Conservation (phyloP, 2,329 filamentous ascomycete species). For the Magnaporthiopsis incrustans region DNA sequence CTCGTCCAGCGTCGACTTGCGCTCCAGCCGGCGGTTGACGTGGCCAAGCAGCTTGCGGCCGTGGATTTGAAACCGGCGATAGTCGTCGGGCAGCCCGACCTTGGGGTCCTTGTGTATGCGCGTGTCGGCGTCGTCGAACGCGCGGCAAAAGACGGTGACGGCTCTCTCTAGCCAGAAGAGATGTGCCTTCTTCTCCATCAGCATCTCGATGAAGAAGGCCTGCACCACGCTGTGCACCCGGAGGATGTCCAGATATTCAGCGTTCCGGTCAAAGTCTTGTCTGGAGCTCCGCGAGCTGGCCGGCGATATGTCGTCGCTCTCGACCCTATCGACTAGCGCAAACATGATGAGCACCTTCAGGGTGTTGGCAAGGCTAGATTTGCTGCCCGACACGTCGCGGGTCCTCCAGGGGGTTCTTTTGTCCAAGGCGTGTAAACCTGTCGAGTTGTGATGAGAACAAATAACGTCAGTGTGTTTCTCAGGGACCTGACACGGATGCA, state of each 20-base stretch:
- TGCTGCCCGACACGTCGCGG: slow-evolving; percentile 26
- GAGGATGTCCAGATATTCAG: slow-evolving; percentile 41
- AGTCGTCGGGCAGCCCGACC: slow-evolving; percentile 43
- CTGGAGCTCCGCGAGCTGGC: slow-evolving; percentile 30
- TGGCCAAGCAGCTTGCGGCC: slow-evolving; percentile 37
- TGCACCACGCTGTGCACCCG: slow-evolving; percentile 44
- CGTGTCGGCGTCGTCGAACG: slow-evolving; percentile 37
- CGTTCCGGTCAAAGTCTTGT: slow-evolving; percentile 29
- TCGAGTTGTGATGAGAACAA: background rate
- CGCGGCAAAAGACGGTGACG: slow-evolving; percentile 37
- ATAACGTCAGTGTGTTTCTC: background rate
- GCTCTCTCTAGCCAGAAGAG: slow-evolving; percentile 42
- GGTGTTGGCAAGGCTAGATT: slow-evolving; percentile 35
- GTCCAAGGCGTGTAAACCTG: slow-evolving; percentile 37
- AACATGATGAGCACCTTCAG: slow-evolving; percentile 43
- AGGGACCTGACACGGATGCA: too few relatives aligned
- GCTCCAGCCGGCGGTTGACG: slow-evolving; percentile 21
- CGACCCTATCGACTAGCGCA: slow-evolving; percentile 42
- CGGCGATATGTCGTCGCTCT: slow-evolving; percentile 32
- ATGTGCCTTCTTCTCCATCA: slow-evolving; percentile 32
- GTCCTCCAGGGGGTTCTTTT: slow-evolving; percentile 38
- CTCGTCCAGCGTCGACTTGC: slow-evolving; percentile 14
- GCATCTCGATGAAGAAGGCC: slow-evolving; percentile 40
- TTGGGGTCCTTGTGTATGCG: slow-evolving; percentile 32
- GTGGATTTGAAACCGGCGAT: slow-evolving; percentile 42